Base-by-base conservation (phyloP, 1,284 basidiomycete genomes). In the Albatrellus sp. region DNA sequence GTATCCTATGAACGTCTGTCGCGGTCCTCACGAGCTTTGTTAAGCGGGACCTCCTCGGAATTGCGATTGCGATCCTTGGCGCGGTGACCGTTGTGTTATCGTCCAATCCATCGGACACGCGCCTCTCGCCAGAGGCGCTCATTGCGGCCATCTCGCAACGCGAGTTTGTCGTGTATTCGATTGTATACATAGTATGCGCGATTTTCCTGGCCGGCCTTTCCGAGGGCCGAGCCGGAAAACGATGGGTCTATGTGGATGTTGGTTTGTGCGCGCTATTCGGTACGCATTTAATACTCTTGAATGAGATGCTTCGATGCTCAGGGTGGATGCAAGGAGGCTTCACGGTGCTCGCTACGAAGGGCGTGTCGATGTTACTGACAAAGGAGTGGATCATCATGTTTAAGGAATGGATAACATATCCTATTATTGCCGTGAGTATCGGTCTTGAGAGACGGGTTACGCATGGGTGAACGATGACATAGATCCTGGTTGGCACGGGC, bases 291-390 rank as follows among this genome's bases (percentile, higher is more conserved):
- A n/a, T 20, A n/a, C n/a, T 17, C 24, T 39, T 13, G 24, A 13
- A 29, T 29, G 39, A 29, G n/a, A 5, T 20, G 10, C 28, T 40
- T 31, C 10, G 19, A 12, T 30, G 28, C 16, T 16, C 24, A 29
- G 20, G 2, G 19, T 16, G 19, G 14, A 13, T 38, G 14, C 13
- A 30, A 83, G 90, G 91, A 20, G 93, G 90, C 4, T 97, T 93
- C 60, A 97, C 93, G 1, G 93, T 97, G 0, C 68, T 98, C 2
- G 80, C 90, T 0, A 98, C 94, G 1, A 98, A 98, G 58, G 93
- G 88, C 1, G 64, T 96, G 33, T 93, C 90, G 11, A 89, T 86
- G 1, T 67, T 98, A 29, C 64, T 96, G 33, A 86, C 85, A 13
- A 67, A 77, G 51, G 69, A 84, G 58, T 86, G 86, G 69, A 65